Percentiles rank a stretch among this genome's conserved stretches.
phyloP scores from a whole-genome alignment of 2,329 filamentous ascomycete genomes.

The Botrytis sinoallii region DNA sequence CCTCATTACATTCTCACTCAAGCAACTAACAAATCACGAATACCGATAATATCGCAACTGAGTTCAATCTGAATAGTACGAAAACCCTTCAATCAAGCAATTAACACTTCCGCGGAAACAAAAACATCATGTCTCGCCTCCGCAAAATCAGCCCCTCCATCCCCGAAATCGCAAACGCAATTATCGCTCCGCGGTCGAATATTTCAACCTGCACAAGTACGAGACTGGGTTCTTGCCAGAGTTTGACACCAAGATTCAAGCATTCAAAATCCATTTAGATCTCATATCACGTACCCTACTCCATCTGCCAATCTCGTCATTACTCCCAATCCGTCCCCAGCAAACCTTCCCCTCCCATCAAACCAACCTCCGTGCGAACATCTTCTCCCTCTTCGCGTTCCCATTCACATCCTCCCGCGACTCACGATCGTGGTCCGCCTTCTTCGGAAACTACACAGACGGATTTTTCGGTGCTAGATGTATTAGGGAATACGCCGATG shows the following conservation, averaged over 20 bases:
- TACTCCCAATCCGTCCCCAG: neutral
- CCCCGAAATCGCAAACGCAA: slow-evolving; percentile 29
- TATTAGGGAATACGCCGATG: slow-evolving; percentile 69
- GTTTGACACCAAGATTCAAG: neutral
- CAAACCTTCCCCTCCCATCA: neutral
- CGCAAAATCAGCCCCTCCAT: slow-evolving; percentile 29
- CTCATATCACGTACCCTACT: neutral
- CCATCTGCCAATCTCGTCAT: neutral
- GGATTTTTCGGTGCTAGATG: slow-evolving; percentile 73
- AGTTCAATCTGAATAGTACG: neutral
- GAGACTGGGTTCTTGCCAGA: neutral
- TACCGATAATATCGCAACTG: neutral
- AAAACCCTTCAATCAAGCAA: neutral
- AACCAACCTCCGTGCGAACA: neutral
- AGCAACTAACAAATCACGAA: neutral
- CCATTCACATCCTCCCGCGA: neutral
- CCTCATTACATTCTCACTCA: neutral
- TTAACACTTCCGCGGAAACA: neutral
- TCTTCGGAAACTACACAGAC: slow-evolving; percentile 61
- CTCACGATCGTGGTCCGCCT: slow-evolving; percentile 55
- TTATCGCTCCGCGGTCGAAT: slow-evolving; percentile 24
- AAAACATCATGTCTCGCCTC: slow-evolving; percentile 13
- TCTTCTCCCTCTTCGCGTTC: neutral
- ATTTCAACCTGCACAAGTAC: neutral
- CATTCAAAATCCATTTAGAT: neutral